Conservation (phyloP, 2,329 filamentous ascomycete genomes). For the Gliomastix tumulicola region DNA sequence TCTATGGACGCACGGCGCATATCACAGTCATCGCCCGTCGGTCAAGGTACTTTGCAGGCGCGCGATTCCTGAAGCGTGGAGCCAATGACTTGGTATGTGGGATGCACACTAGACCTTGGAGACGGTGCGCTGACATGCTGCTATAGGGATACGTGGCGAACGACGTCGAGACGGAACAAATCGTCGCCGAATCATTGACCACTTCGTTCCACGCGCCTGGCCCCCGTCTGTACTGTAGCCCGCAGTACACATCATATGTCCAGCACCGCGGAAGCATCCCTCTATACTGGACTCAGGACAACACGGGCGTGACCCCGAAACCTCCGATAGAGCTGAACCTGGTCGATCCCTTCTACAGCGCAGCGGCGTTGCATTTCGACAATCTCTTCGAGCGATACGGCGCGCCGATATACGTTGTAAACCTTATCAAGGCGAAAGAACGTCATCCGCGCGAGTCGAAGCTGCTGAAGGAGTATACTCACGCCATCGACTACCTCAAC, state of each 20-base stretch:
- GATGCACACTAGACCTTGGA: not conserved
- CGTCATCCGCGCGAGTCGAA: conserved; percentile 88
- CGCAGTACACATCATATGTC: conserved; percentile 91
- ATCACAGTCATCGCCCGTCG: conserved; percentile 90
- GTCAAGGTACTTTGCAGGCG: conserved; percentile 89
- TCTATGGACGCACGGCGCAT: conserved; percentile 84
- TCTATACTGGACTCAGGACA: conserved; percentile 95
- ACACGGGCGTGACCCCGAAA: conserved; percentile 89
- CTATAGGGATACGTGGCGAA: conserved; percentile 85
- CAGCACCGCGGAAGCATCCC: conserved; percentile 97
- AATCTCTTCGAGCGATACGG: conserved; percentile 92
- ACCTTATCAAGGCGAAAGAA: conserved; percentile 85
- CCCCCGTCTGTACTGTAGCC: conserved; percentile 76
- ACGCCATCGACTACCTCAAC: conserved; percentile 85
- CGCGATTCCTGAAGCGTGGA: conserved; percentile 87
- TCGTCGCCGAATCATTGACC: conserved; percentile 88
- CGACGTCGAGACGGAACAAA: conserved; percentile 97
- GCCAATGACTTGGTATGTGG: conserved; percentile 68
- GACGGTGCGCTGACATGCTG: not conserved
- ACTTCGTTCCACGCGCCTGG: conserved; percentile 95
- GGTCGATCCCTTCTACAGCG: conserved; percentile 92
- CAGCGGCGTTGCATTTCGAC: conserved; percentile 90
- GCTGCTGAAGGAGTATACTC: conserved; percentile 77
- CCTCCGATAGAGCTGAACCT: conserved; percentile 93
- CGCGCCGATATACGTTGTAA: conserved; percentile 83